Percentiles rank a stretch among this genome's conserved stretches.
phyloP scores from a whole-genome alignment of 176 grass and related monocot genomes.

The Oryza glaberrima region DNA sequence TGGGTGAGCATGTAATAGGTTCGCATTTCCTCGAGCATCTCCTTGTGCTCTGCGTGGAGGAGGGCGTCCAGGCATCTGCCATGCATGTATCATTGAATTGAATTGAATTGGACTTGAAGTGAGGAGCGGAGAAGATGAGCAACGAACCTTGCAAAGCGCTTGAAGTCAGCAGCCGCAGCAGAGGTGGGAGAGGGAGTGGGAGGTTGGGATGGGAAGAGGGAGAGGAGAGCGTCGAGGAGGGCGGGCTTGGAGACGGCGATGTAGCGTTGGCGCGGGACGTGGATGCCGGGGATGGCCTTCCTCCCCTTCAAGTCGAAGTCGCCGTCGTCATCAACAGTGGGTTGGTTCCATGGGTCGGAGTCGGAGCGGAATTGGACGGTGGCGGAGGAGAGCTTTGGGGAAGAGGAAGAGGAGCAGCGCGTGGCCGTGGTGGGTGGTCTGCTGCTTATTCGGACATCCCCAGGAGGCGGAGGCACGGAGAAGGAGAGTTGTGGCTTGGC shows the following conservation, averaged over 20 bases:
- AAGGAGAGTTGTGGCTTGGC: background rate
- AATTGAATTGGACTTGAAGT: too few species aligned
- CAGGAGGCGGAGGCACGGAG: background rate
- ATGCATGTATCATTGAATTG: too few species aligned
- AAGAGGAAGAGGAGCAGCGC: constrained; percentile 25
- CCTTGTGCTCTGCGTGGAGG: constrained; percentile 92
- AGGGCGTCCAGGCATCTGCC: constrained; percentile 77
- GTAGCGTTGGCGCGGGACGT: constrained; percentile 88
- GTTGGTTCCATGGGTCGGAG: too few species aligned
- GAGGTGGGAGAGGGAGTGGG: background rate
- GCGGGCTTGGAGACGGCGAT: constrained; percentile 71
- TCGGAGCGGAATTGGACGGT: background rate
- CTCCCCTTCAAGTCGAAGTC: background rate
- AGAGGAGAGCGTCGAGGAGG: constrained; percentile 69
- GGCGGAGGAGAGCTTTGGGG: constrained; percentile 20
- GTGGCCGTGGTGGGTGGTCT: constrained; percentile 1
- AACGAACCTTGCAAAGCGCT: constrained; percentile 54
- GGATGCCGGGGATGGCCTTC: constrained; percentile 58
- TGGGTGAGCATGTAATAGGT: constrained; percentile 59
- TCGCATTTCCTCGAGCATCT: constrained; percentile 89
- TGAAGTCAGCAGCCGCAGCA: constrained; percentile 44
- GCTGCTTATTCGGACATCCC: background rate
- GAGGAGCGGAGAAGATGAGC: background rate
- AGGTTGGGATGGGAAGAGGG: constrained; percentile 48
- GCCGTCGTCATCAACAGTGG: background rate